Evolutionary conservation across 164 flowering plant genomes (phyloP).

Genomic region (Warburgia ugandensis): DNA sequence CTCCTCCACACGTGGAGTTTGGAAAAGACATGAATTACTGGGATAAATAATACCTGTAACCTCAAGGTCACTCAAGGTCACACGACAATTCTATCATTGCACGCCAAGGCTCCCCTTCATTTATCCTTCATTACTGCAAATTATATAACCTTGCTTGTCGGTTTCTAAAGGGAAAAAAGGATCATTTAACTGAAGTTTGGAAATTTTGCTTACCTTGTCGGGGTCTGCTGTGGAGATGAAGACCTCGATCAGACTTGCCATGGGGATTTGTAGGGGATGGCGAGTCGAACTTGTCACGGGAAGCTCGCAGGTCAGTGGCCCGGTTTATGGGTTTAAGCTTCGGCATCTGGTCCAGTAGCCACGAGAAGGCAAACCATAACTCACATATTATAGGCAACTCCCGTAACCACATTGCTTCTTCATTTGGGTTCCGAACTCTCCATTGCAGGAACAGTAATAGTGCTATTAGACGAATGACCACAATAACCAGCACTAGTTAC

Average conservation of each 20-base stretch:
- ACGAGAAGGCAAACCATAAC: slow-evolving; percentile 83
- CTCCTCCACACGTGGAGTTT: too few species aligned
- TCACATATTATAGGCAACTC: slow-evolving; percentile 79
- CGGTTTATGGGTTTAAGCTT: slow-evolving; percentile 80
- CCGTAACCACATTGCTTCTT: slow-evolving; percentile 86
- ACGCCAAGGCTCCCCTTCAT: too few species aligned
- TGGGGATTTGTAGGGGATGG: slow-evolving; percentile 48
- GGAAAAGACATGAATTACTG: too few species aligned
- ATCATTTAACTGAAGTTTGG: too few species aligned
- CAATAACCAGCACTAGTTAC: slow-evolving; percentile 34
- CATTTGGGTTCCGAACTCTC: slow-evolving; percentile 59
- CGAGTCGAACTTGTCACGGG: slow-evolving; percentile 69
- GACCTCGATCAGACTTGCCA: slow-evolving; percentile 80
- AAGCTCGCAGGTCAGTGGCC: slow-evolving; percentile 63
- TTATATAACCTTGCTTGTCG: too few species aligned
- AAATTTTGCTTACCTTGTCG: slow-evolving; percentile 60
- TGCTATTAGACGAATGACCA: slow-evolving; percentile 45
- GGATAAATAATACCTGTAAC: too few species aligned
- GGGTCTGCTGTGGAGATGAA: slow-evolving; percentile 93
- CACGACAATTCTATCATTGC: too few species aligned
- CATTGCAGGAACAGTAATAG: slow-evolving; percentile 55
- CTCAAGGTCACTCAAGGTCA: too few species aligned
- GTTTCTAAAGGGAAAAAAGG: too few species aligned
- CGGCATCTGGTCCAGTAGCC: slow-evolving; percentile 84
- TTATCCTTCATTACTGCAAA: too few species aligned